Evolutionary conservation across 2,329 filamentous ascomycete species (phyloP), one percentile per base, ranked within the genome.

Genomic region (Tolypocladium tropicale): DNA sequence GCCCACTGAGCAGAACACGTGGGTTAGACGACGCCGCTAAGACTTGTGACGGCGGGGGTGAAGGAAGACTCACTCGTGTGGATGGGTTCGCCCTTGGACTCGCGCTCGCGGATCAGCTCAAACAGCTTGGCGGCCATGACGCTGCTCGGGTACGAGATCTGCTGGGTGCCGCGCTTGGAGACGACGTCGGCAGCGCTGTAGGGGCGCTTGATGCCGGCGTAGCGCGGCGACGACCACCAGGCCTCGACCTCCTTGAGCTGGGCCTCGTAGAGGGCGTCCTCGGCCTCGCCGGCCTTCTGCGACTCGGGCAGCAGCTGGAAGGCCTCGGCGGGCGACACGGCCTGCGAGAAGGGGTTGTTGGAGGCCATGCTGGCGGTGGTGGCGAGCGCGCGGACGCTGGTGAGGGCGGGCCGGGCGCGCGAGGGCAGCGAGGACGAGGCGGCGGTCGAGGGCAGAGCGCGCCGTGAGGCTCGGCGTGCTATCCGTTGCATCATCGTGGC

Each of bases 91-190:
- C 90, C 90, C 65, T 87, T 83, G 41, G 86, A 82, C 50, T 84
- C 82, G 61, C 89, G 81, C 73, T 95, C 86, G 61, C 88, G 86
- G 55, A 99, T 78, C 63, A 97, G 74, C 69, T 95, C 87, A 75
- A 96, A 99, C 6, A 99, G 81, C 75, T 99, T 97, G 67, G 90
- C 81, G 0, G 93, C 94, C 89, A 96, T 96, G 59, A 95, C 75
- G 16, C 91, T 96, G 74, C 91, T 96, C 1, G 94, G 89, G 64
- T 96, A 97, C 53, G 82, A 83, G 68, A 96, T 89, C 66, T 90
- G 84, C 62, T 96, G 81, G 7, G 90, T 86, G 11, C 94, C 94
- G 59, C 94, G 82, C 77, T 97, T 97, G 72, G 88, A 91, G 59
- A 96, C 93, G 6, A 99, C 88, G 74, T 96, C 92, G 64, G 86